Evolutionary conservation across 192 early-diverging fungal genomes (phyloP).

Genomic region (Coemansia sp.): DNA sequence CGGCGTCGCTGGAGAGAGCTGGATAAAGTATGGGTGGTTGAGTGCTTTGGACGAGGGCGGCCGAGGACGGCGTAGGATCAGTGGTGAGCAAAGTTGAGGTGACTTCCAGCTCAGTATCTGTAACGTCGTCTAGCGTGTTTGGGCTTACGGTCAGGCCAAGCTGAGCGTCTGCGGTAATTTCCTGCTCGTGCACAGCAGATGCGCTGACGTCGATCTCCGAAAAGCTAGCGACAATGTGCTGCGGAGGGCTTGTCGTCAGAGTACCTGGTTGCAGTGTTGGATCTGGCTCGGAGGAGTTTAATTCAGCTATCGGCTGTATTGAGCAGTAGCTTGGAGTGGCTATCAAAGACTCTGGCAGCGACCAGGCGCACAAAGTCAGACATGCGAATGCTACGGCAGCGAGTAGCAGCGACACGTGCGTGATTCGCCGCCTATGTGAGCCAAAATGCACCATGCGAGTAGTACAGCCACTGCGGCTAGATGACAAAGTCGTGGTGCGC

Average conservation of each 20-base stretch:
- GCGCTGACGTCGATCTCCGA: not conserved
- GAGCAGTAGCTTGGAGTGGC: not conserved
- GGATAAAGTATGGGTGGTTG: not conserved
- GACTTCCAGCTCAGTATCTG: conserved; percentile 9
- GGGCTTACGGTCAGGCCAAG: not conserved
- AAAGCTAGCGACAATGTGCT: not conserved
- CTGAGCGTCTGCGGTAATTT: conserved; percentile 17
- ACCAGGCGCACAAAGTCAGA: not conserved
- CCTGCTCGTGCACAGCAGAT: conserved; percentile 25
- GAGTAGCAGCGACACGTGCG: not conserved
- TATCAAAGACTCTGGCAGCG: not conserved
- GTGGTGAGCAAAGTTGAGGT: not conserved
- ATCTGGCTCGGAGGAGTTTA: no score
- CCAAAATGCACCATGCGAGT: not conserved
- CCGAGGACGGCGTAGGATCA: not conserved
- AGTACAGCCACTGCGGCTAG: not conserved
- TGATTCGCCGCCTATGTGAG: not conserved
- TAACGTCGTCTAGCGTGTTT: conserved; percentile 17
- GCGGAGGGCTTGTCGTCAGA: not conserved
- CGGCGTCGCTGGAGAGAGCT: not conserved
- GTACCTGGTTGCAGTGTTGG: not conserved
- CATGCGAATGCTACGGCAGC: not conserved
- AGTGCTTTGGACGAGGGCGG: not conserved
- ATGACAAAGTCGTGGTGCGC: not conserved
- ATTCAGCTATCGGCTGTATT: not conserved